A percentile compares a stretch with the other conserved stretches of the same genome.
These are phyloP conservation scores for Penicillium bialowiezense DNA, from an alignment of 495 filamentous ascomycete genomes.

Conservation along the genomic window DNA sequence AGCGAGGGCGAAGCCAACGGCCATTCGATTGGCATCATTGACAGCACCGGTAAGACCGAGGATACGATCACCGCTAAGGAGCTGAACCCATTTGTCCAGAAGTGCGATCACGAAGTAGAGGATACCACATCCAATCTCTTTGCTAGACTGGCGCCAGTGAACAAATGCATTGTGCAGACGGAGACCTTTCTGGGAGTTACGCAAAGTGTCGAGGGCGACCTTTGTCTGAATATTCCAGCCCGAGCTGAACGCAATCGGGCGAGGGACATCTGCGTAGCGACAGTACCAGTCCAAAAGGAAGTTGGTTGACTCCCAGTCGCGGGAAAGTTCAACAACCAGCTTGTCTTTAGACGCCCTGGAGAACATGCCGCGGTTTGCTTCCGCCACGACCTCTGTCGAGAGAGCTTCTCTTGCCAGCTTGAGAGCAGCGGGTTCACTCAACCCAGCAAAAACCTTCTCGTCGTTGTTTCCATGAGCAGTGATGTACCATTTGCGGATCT, in stretches of 20 bases:
- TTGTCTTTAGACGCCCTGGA: constrained; percentile 37
- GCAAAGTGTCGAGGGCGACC: constrained; percentile 53
- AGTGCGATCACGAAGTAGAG: constrained; percentile 60
- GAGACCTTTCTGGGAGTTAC: constrained; percentile 55
- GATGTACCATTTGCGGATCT: constrained; percentile 50
- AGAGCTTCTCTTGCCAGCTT: constrained; percentile 49
- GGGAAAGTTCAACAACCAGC: constrained; percentile 47
- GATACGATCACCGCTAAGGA: constrained; percentile 46
- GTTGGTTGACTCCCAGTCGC: constrained; percentile 54
- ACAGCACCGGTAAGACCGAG: constrained; percentile 40
- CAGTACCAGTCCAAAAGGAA: constrained; percentile 61
- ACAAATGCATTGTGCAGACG: constrained; percentile 60
- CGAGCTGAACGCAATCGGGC: constrained; percentile 57
- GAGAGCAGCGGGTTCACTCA: constrained; percentile 43
- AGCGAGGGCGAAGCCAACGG: constrained; percentile 55
- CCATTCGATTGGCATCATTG: constrained; percentile 44
- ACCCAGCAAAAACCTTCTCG: constrained; percentile 34
- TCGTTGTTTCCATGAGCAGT: constrained; percentile 30
- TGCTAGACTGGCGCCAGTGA: constrained; percentile 57
- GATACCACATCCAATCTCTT: constrained; percentile 56
- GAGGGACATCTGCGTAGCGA: constrained; percentile 45
- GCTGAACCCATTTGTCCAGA: constrained; percentile 57
- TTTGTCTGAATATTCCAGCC: constrained; percentile 60
- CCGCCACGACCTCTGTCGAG: constrained; percentile 39
- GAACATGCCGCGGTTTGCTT: constrained; percentile 43